A percentile compares a stretch with the other conserved stretches of the same genome.
Evolutionary conservation across 805 yeast genomes (phyloP).

Genomic region (Maudiozyma pseudohumilis): DNA sequence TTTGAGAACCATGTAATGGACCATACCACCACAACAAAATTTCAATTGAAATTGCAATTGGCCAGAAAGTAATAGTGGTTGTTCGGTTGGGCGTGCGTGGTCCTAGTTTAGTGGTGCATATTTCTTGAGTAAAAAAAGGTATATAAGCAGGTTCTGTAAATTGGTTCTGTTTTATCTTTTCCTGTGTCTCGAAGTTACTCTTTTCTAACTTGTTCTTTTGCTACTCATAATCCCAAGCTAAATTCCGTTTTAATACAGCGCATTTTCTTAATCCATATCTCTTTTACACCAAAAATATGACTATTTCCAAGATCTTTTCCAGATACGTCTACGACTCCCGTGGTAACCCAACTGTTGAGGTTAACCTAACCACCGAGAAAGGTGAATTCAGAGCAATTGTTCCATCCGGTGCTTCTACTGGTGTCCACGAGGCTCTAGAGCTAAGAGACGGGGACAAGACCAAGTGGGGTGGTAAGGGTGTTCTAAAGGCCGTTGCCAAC

Average conservation of each 20-base stretch:
- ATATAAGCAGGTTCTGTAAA: background rate
- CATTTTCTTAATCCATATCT: background rate
- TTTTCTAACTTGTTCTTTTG: background rate
- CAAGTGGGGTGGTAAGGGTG: constrained; percentile 99
- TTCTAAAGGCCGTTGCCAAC: constrained; percentile 88
- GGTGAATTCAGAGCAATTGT: constrained; percentile 95
- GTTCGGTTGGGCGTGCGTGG: too few species aligned
- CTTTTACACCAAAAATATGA: constrained; percentile 38
- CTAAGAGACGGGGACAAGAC: constrained; percentile 95
- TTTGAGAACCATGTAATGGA: too few species aligned
- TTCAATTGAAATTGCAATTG: too few species aligned
- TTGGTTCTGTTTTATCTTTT: background rate
- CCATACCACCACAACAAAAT: too few species aligned
- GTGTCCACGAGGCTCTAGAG: constrained; percentile 96
- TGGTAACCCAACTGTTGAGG: constrained; percentile 99
- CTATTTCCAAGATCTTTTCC: constrained; percentile 77
- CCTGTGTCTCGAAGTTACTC: too few species aligned
- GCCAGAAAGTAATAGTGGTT: too few species aligned
- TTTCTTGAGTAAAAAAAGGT: background rate
- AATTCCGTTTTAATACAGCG: too few species aligned
- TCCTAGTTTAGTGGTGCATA: background rate
- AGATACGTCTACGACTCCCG: constrained; percentile 98
- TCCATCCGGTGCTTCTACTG: constrained; percentile 99
- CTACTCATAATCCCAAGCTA: background rate
- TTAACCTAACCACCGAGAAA: constrained; percentile 81